Evolutionary conservation across 805 yeast genomes (phyloP).

Genomic region (Wickerhamiella spandovensis): DNA sequence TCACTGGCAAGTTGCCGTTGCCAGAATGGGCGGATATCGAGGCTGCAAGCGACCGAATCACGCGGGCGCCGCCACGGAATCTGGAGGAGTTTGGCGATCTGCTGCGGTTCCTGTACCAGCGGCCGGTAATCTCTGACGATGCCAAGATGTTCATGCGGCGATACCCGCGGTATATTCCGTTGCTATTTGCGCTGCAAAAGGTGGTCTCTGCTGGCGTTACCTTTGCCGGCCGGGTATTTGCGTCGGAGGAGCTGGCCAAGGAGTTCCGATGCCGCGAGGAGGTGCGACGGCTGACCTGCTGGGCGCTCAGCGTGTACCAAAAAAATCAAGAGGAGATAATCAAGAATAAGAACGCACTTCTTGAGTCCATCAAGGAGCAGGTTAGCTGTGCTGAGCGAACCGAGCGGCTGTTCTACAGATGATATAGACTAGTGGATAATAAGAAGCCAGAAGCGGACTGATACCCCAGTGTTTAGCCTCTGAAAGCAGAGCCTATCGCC

Average conservation of each 20-base stretch:
- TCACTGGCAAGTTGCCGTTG: background rate
- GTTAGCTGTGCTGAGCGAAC: background rate
- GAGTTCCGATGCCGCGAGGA: background rate
- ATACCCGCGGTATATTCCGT: background rate
- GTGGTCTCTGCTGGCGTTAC: background rate
- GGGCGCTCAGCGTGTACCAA: background rate
- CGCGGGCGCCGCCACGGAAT: background rate
- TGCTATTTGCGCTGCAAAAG: background rate
- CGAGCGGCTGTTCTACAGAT: too few relatives aligned
- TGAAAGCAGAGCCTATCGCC: too few relatives aligned
- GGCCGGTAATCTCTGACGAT: background rate
- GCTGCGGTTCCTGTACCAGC: background rate
- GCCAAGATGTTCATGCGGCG: background rate
- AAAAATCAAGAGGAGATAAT: background rate
- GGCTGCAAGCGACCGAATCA: background rate
- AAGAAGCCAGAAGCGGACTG: too few relatives aligned
- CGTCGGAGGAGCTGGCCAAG: background rate
- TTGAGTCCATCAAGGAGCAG: background rate
- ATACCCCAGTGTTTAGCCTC: too few relatives aligned
- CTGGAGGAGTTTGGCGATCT: background rate
- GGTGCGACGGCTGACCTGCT: background rate
- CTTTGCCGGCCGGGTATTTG: background rate
- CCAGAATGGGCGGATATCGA: background rate
- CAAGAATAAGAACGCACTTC: background rate
- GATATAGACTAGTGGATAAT: too few relatives aligned